Evolutionary conservation across 192 early-diverging fungal species (phyloP).

Genomic region (Oehlia diaphana): DNA sequence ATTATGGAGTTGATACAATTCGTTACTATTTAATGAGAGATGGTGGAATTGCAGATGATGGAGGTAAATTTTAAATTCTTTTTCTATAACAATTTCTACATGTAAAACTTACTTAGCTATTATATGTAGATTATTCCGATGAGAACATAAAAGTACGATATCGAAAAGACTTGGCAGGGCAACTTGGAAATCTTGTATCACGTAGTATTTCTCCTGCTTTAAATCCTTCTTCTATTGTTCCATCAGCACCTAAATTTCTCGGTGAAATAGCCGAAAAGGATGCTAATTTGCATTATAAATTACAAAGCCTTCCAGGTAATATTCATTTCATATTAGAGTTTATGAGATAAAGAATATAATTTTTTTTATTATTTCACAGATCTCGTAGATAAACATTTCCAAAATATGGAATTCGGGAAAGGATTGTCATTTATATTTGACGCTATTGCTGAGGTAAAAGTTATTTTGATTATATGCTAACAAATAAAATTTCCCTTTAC

Average conservation of each 20-base stretch:
- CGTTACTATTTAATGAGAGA: constrained; percentile 91
- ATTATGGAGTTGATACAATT: constrained; percentile 83
- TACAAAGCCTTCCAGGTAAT: constrained; percentile 38
- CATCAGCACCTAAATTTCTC: constrained; percentile 23
- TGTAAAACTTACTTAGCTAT: neutral
- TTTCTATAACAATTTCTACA: constrained; percentile 1
- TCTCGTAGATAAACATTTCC: constrained; percentile 44
- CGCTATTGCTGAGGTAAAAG: constrained; percentile 54
- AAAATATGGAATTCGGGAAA: constrained; percentile 59
- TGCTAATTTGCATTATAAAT: constrained; percentile 33
- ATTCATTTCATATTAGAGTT: neutral
- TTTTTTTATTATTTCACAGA: constrained; percentile 1
- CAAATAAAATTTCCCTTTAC: neutral
- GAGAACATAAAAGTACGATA: constrained; percentile 68
- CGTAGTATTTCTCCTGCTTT: constrained; percentile 61
- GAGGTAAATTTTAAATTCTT: constrained; percentile 46
- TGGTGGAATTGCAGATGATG: constrained; percentile 85
- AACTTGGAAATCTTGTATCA: constrained; percentile 81
- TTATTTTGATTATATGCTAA: neutral
- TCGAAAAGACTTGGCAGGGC: constrained; percentile 76
- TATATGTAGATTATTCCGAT: constrained; percentile 64
- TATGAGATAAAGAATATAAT: neutral
- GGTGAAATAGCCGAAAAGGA: constrained; percentile 32
- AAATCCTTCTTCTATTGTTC: constrained; percentile 51
- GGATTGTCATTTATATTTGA: constrained; percentile 63